Evolutionary conservation across 1,284 basidiomycete species (phyloP), one percentile per base, ranked within the genome.

Genomic region (Rhodotorula sp.): DNA sequence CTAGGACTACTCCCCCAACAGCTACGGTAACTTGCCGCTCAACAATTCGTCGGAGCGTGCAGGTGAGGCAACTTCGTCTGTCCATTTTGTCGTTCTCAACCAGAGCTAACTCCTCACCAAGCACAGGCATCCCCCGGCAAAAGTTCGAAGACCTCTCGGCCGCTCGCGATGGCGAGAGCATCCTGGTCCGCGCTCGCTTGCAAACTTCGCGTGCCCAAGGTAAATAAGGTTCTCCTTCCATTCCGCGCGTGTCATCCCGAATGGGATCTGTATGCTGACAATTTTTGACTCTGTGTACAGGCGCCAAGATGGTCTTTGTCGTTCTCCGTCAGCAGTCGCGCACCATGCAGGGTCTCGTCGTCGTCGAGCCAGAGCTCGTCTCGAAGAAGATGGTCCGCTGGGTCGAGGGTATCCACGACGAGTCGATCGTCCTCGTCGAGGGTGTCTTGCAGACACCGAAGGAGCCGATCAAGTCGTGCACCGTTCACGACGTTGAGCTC

Each of bases 311-410:
- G 87, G 91, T 92, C 65, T 99, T 99, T 84, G 84, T 99, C 70
- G 90, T 89, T 79, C 86, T 99, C 72, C 91, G 97, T 69, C 94
- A 99, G 82, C 88, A 92, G 78, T 89, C 87, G 52, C 87, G 92
- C 80, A 92, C 95, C 3, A 89, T 99, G 7, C 97, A 99, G 82
- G 93, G 91, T 56, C 85, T 98, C 23, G 84, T 97, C 62, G 85
- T 86, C 56, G 88, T 91, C 60, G 85, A 91, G 51, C 88, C 89
- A 31, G 90, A 89, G 70, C 90, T 90, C 77, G 87, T 99, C 23
- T 97, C 93, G 75, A 97, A 95, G 82, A 94, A 97, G 82, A 99
- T 99, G 97, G 87, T 93, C 67, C 98, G 96, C 83, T 99, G 91
- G 90, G 88, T 90, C 23, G 88, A 89, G 29, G 81, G 87, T 54